phyloP scores from a whole-genome alignment of 1,284 basidiomycete species.

The Ceratobasidium sp. region DNA sequence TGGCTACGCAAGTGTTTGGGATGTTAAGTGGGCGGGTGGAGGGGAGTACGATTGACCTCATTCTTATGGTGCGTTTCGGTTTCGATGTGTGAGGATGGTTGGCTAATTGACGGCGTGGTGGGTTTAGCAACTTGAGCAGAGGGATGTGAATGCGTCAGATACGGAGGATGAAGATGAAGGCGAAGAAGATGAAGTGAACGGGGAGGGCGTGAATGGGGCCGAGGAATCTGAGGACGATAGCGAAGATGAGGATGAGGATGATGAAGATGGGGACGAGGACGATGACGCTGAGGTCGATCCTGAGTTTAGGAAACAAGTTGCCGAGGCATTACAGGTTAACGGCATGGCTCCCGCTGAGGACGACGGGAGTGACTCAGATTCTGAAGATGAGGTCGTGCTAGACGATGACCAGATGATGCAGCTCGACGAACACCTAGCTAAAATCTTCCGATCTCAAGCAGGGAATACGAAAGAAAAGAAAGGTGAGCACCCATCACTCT shows the following conservation, averaged over 20 bases:
- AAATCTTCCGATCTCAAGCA: constrained; percentile 81
- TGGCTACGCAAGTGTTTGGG: constrained; percentile 85
- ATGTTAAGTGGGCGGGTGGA: constrained; percentile 76
- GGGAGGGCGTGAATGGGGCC: constrained; percentile 49
- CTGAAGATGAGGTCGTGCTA: constrained; percentile 77
- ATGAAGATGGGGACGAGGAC: constrained; percentile 56
- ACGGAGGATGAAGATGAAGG: constrained; percentile 60
- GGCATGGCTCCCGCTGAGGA: constrained; percentile 68
- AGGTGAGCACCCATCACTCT: constrained; percentile 59
- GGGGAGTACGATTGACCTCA: constrained; percentile 81
- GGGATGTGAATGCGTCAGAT: constrained; percentile 61
- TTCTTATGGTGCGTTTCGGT: constrained; percentile 74
- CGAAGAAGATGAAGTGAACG: constrained; percentile 53
- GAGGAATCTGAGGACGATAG: constrained; percentile 61
- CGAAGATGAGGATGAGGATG: constrained; percentile 63
- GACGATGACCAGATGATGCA: constrained; percentile 99
- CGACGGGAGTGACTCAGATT: constrained; percentile 53
- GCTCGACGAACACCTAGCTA: constrained; percentile 91
- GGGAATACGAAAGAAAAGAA: constrained; percentile 70
- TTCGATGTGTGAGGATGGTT: not conserved
- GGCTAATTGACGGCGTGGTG: constrained; percentile 45
- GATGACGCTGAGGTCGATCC: constrained; percentile 65
- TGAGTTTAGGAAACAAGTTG: constrained; percentile 79
- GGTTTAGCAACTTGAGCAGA: constrained; percentile 80
- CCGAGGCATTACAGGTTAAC: constrained; percentile 79